These are phyloP conservation scores for Coprinellus micaceus DNA, from an alignment of 768 basidiomycete genomes.

Conservation along the genomic window DNA sequence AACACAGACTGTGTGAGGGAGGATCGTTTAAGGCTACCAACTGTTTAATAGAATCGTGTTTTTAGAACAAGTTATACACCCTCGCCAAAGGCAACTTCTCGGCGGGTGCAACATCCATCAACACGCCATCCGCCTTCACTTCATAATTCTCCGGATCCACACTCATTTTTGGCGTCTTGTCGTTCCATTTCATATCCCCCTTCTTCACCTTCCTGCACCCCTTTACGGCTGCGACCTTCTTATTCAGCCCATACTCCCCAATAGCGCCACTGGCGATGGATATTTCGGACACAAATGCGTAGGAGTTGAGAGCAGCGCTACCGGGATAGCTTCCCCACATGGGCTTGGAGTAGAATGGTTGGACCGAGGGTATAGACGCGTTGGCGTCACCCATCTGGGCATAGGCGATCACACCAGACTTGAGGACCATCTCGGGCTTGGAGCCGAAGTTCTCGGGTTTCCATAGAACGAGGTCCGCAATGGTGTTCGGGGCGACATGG, in stretches of 20 bases:
- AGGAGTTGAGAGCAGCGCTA: conserved; percentile 80
- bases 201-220: conserved; percentile 76
- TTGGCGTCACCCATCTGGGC: conserved; percentile 98
- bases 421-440: conserved; percentile 91
- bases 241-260: conserved; percentile 47
- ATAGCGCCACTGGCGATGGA: conserved; percentile 43
- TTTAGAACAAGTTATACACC: conserved; percentile 76
- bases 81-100: conserved; percentile 61
- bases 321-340: conserved; percentile 89
- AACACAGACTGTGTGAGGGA: too few relatives aligned
- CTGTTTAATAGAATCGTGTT: too few relatives aligned
- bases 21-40: too few relatives aligned
- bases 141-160: conserved; percentile 94
- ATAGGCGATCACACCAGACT: conserved; percentile 91
- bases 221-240: conserved; percentile 65
- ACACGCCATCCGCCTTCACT: conserved; percentile 75
- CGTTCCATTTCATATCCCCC: conserved; percentile 93
- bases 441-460: conserved; percentile 90
- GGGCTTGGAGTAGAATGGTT: conserved; percentile 79
- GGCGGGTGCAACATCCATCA: conserved; percentile 77
- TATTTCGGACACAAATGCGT: conserved; percentile 77
- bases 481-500: conserved; percentile 71
- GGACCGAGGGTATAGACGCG: conserved; percentile 92
- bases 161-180: conserved; percentile 70
- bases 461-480: conserved; percentile 97